phyloP scores from a whole-genome alignment of 75 land plant species.

The Larix kaempferi region DNA sequence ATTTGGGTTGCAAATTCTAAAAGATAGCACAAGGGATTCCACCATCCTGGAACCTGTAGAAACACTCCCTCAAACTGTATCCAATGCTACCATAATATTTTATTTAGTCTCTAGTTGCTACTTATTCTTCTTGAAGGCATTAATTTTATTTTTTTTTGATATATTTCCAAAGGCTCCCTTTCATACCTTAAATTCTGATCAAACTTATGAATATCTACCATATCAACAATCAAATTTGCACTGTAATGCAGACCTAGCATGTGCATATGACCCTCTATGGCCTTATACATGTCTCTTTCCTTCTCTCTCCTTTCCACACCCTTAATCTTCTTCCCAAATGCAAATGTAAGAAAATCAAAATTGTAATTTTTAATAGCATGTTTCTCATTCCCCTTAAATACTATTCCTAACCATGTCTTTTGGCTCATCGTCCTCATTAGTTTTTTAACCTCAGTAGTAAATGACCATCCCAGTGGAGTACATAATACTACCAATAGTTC shows the following conservation, averaged over 20 bases:
- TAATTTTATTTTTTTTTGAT: slow-evolving; percentile 46
- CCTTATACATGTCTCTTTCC: slow-evolving; percentile 53
- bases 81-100: slow-evolving; percentile 40
- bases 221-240: slow-evolving; percentile 78
- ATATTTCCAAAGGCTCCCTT: slow-evolving; percentile 42
- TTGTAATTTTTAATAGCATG: too few species aligned
- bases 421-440: too few species aligned
- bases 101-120: slow-evolving; percentile 61
- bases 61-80: slow-evolving; percentile 34
- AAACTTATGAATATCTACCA: slow-evolving; percentile 59
- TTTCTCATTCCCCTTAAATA: too few species aligned
- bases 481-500: too few species aligned
- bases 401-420: too few species aligned
- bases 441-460: too few species aligned
- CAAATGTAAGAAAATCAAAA: too few species aligned
- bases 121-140: slow-evolving; percentile 54
- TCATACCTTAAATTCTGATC: slow-evolving; percentile 45
- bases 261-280: slow-evolving; percentile 60
- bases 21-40: slow-evolving; percentile 66
- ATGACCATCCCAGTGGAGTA: too few species aligned
- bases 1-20: slow-evolving; percentile 33
- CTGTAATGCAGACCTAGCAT: too few species aligned
- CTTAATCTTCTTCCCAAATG: slow-evolving; percentile 76
- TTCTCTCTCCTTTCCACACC: slow-evolving; percentile 63
- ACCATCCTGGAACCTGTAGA: slow-evolving; percentile 50